phyloP scores from a whole-genome alignment of 2,329 filamentous ascomycete genomes.

The Westerdykella aurantiaca region DNA sequence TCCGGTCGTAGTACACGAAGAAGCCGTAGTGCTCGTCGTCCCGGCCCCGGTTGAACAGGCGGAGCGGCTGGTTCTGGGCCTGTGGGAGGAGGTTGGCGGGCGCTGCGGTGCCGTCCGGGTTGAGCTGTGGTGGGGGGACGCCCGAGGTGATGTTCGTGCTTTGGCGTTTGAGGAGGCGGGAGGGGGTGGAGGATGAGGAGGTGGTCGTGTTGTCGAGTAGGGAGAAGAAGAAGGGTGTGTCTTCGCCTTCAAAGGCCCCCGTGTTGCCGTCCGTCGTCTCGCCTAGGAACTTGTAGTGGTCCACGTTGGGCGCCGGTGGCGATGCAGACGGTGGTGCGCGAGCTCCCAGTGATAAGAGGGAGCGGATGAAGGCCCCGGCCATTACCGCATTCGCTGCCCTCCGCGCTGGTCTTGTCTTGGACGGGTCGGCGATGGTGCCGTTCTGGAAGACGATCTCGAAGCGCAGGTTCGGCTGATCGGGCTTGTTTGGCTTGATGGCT shows the following conservation, averaged over 20 bases:
- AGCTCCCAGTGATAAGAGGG: slow-evolving; percentile 16
- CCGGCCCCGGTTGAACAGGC: slow-evolving; percentile 77
- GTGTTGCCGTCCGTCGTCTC: slow-evolving; percentile 75
- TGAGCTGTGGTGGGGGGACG: slow-evolving; percentile 59
- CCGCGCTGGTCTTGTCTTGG: slow-evolving; percentile 27
- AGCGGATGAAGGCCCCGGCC: slow-evolving; percentile 31
- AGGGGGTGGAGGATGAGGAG: slow-evolving; percentile 6
- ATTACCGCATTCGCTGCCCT: slow-evolving; percentile 59
- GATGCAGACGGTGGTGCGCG: slow-evolving; percentile 40
- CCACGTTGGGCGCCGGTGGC: slow-evolving; percentile 54
- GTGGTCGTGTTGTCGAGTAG: slow-evolving; percentile 47
- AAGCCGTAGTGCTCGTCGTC: slow-evolving; percentile 86
- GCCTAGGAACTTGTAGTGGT: slow-evolving; percentile 75
- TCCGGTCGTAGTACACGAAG: slow-evolving; percentile 85
- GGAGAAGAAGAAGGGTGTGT: slow-evolving; percentile 83
- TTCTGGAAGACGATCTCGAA: slow-evolving; percentile 65
- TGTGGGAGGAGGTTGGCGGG: slow-evolving; percentile 67
- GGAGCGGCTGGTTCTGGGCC: slow-evolving; percentile 66
- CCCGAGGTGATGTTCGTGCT: slow-evolving; percentile 43
- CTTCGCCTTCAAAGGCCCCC: slow-evolving; percentile 70
- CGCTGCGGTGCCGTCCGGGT: slow-evolving; percentile 65
- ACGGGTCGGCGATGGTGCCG: slow-evolving; percentile 37
- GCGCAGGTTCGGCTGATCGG: slow-evolving; percentile 70
- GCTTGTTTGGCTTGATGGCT: slow-evolving; percentile 55
- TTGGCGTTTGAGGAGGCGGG: slow-evolving; percentile 35